Conservation (phyloP, 192 early-diverging fungal genomes). For the Coemansia sp. region DNA sequence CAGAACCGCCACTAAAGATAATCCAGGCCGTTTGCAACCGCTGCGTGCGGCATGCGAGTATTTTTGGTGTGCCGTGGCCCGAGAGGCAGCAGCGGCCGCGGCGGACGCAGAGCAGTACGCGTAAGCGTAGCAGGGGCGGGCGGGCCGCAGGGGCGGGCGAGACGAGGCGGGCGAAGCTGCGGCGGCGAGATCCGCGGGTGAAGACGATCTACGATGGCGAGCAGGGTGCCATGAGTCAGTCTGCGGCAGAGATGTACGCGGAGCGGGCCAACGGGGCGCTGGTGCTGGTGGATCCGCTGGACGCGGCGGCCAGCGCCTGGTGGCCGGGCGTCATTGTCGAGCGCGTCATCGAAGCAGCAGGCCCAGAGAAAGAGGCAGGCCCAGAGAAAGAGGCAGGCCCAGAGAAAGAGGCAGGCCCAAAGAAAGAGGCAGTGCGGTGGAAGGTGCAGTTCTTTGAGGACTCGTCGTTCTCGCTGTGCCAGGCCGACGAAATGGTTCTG, state of each 20-base stretch:
- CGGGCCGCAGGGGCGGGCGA: not conserved
- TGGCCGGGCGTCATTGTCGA: slow-evolving; percentile 43
- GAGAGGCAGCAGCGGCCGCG: slow-evolving; percentile 14
- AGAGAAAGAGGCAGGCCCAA: not conserved
- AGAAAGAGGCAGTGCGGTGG: slow-evolving; percentile 2
- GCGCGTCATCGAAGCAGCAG: not conserved
- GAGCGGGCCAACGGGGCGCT: slow-evolving; percentile 19
- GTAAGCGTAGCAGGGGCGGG: not conserved
- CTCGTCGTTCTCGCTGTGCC: slow-evolving; percentile 27
- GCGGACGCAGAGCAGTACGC: not conserved
- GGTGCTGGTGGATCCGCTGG: slow-evolving; percentile 42
- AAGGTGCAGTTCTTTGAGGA: slow-evolving; percentile 47
- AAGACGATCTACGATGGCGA: slow-evolving; percentile 32
- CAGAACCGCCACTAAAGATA: no score
- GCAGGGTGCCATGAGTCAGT: slow-evolving; percentile 7
- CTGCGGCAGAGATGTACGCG: slow-evolving; percentile 26
- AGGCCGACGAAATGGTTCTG: slow-evolving; percentile 23
- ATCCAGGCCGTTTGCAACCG: slow-evolving; percentile 24
- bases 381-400: not conserved
- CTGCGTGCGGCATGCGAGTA: slow-evolving; percentile 27
- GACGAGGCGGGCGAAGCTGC: no score
- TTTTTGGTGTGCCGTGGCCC: slow-evolving; percentile 37
- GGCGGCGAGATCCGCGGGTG: not conserved
- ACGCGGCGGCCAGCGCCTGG: slow-evolving; percentile 10
- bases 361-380: not conserved